Evolutionary conservation across 495 filamentous ascomycete species (phyloP).

Genomic region (Hamigera avellanea): DNA sequence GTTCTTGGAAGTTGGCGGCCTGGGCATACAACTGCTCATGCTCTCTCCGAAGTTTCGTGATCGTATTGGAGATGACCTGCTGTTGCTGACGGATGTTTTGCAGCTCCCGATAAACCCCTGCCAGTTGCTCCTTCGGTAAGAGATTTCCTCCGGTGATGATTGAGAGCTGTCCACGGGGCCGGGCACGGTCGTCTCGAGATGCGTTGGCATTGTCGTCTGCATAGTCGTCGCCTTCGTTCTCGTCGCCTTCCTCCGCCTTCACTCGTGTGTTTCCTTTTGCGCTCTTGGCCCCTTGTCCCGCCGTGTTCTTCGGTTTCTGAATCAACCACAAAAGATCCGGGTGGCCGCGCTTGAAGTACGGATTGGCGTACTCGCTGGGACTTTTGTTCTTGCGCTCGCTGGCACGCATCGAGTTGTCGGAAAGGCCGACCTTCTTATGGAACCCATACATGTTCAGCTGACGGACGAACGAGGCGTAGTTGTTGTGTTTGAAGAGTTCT

Average conservation of each 20-base stretch:
- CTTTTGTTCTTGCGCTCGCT: conserved; percentile 95
- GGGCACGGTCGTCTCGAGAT: conserved; percentile 24
- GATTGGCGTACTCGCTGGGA: conserved; percentile 94
- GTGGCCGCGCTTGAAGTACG: conserved; percentile 86
- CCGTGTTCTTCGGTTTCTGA: conserved; percentile 78
- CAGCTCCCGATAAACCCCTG: conserved; percentile 66
- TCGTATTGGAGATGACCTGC: conserved; percentile 65
- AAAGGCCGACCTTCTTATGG: conserved; percentile 94
- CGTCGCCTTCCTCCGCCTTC: conserved; percentile 58
- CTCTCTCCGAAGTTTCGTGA: conserved; percentile 66
- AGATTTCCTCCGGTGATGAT: conserved; percentile 24
- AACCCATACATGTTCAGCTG: conserved; percentile 99
- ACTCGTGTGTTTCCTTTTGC: conserved; percentile 38
- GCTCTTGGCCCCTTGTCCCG: conserved; percentile 35
- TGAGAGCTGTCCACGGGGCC: conserved; percentile 28
- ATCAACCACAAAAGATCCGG: conserved; percentile 96
- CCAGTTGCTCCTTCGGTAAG: conserved; percentile 68
- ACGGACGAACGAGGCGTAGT: conserved; percentile 96
- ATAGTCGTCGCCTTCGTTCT: conserved; percentile 63
- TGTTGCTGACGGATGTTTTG: conserved; percentile 76
- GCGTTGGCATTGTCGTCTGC: conserved; percentile 29
- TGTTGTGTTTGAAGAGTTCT: conserved; percentile 98
- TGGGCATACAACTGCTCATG: conserved; percentile 85
- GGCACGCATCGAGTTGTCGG: conserved; percentile 94
- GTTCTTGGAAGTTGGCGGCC: conserved; percentile 75